Base-by-base conservation (phyloP, 1,284 basidiomycete species). In the Melampsora americana region DNA sequence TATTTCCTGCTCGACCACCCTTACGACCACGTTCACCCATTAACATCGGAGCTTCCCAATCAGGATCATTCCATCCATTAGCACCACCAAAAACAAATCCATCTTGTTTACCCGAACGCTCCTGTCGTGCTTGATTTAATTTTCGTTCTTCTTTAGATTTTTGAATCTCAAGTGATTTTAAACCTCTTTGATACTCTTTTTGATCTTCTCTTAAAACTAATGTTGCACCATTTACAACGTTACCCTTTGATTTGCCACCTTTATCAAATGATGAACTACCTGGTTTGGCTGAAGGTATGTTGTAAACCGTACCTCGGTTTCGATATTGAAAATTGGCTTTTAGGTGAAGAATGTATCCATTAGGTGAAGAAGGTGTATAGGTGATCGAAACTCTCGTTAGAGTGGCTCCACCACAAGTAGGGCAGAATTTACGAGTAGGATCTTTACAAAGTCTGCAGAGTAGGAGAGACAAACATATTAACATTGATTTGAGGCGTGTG, bases 291-390 rank as follows among this genome's bases (percentile, higher is more conserved):
- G 90, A 87, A 4, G 96, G 95, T 78, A 99, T 94, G 26, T 93
- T 89, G 84, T 92, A 99, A 81, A 90, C 91, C 12, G 93, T 95
- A 20, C 96, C 96, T 26, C 96, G 90, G 39, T 90, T 88, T 78
- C 89, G 90, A 86, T 95, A 97, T 82, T 95, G 93, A 84, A 95
- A 99, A 84, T 95, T 96, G 80, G 88, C 87, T 84, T 94, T 96
- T 69, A 97, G 88, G 84, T 98, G 94, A 11, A 97, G 78, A 71
- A 82, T 79, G 78, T 81, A 81, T 4, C 87, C 23, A 88, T 90
- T 16, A 28, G 81, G 77, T 28, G 81, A 78, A 42, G 74, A 77
- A 20, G 83, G 80, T 44, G 83, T 87, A 44, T 89, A 87, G 69
- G 95, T 87, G 53, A 98, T 93, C 2, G 94, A 95, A 1, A 92